phyloP scores from a whole-genome alignment of 441 rosid species.

The Eutrema salsugineum region DNA sequence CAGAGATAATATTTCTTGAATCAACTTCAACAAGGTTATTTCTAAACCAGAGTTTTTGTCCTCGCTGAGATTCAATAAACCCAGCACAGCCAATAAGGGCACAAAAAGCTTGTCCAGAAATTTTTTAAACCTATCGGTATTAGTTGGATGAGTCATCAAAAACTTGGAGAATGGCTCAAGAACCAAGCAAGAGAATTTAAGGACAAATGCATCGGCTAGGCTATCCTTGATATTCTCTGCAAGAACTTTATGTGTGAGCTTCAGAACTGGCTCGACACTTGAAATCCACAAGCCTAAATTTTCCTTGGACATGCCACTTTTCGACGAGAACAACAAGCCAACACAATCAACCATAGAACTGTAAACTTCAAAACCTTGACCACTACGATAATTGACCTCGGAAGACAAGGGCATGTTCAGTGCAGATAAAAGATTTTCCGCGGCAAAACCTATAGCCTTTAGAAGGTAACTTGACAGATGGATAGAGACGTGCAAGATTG shows the following conservation, averaged over 20 bases:
- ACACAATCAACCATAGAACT: conserved; percentile 54
- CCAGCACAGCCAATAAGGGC: conserved; percentile 60
- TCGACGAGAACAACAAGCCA: conserved; percentile 57
- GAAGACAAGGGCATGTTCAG: conserved; percentile 25
- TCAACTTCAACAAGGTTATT: conserved; percentile 42
- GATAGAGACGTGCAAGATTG: conserved; percentile 52
- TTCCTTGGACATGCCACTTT: conserved; percentile 57
- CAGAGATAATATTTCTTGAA: conserved; percentile 62
- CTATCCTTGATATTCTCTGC: conserved; percentile 39
- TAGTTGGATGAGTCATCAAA: conserved; percentile 67
- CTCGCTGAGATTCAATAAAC: conserved; percentile 39
- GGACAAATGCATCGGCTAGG: conserved; percentile 40
- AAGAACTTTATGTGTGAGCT: conserved; percentile 46
- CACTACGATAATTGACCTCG: conserved; percentile 28
- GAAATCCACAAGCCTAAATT: conserved; percentile 75
- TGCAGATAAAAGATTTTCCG: conserved; percentile 39
- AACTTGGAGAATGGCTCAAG: conserved; percentile 82
- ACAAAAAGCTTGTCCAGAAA: conserved; percentile 76
- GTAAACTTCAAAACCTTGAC: conserved; percentile 52
- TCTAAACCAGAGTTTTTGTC: conserved; percentile 29
- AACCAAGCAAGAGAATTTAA: conserved; percentile 56
- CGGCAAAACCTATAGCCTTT: conserved; percentile 44
- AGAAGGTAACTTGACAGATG: conserved; percentile 54
- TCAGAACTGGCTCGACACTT: conserved; percentile 46
- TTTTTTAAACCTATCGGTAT: conserved; percentile 56